A percentile compares a stretch with the other conserved stretches of the same genome.
Conservation (phyloP, 2,329 filamentous ascomycete genomes). For the Cercospora citrullina region DNA sequence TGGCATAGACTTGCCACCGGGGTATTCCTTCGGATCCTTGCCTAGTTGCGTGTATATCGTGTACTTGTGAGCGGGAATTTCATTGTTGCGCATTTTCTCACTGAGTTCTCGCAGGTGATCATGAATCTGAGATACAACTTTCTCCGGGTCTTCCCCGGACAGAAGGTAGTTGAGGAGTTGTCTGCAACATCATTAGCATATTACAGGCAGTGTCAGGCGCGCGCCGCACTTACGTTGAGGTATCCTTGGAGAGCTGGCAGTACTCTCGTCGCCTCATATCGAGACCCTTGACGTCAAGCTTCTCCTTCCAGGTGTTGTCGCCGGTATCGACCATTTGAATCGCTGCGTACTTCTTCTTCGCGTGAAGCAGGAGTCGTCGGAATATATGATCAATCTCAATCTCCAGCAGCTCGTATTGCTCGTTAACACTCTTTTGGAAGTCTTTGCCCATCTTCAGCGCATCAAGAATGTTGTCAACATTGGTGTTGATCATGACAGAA, state of each 20-base stretch:
- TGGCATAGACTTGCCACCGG: constrained; percentile 91
- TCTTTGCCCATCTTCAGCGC: constrained; percentile 89
- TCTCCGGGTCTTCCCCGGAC: constrained; percentile 87
- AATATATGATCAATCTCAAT: constrained; percentile 99
- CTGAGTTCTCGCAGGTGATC: constrained; percentile 87
- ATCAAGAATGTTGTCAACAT: constrained; percentile 88
- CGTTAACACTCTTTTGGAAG: constrained; percentile 94
- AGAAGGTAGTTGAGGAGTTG: constrained; percentile 91
- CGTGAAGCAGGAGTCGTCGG: constrained; percentile 85
- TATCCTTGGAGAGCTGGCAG: constrained; percentile 91
- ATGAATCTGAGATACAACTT: constrained; percentile 85
- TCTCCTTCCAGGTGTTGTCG: constrained; percentile 86
- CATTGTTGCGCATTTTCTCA: constrained; percentile 78
- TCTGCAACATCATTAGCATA: constrained; percentile 40
- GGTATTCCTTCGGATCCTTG: constrained; percentile 89
- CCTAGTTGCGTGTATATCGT: constrained; percentile 98
- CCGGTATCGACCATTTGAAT: constrained; percentile 82
- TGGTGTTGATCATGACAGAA: constrained; percentile 99
- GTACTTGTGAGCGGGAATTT: constrained; percentile 79
- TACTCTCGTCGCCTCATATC: constrained; percentile 98
- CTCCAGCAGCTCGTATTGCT: constrained; percentile 86
- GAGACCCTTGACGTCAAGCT: constrained; percentile 96
- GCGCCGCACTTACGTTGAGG: constrained; percentile 60
- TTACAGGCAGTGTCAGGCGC: neutral
- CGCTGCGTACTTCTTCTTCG: constrained; percentile 99